Conservation (phyloP, 2,329 filamentous ascomycete species). For the Cercospora janseana region DNA sequence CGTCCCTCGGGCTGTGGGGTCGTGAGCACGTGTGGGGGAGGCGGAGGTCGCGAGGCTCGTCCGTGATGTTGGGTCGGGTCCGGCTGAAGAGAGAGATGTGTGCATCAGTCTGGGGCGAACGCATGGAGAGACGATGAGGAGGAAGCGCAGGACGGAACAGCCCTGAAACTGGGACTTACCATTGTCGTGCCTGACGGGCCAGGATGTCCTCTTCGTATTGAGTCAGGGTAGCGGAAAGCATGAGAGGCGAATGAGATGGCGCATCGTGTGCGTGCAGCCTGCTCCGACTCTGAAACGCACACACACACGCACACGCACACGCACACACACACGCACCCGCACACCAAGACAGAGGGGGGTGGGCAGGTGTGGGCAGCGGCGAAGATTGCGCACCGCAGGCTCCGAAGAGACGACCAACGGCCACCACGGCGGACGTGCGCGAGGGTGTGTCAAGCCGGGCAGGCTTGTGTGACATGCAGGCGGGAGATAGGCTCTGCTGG, state of each 20-base stretch:
- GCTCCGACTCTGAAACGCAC: too few species aligned
- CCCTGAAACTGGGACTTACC: slow-evolving; percentile 28
- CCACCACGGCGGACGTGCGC: slow-evolving; percentile 19
- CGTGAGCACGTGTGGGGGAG: slow-evolving; percentile 30
- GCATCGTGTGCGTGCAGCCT: slow-evolving; percentile 26
- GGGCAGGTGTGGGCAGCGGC: slow-evolving; percentile 23
- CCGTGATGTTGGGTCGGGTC: slow-evolving; percentile 18
- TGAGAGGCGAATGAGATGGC: slow-evolving; percentile 20
- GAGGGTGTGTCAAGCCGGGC: slow-evolving; percentile 26
- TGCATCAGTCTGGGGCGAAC: slow-evolving; percentile 25
- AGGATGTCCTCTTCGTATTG: slow-evolving; percentile 22
- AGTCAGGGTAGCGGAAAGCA: slow-evolving; percentile 26
- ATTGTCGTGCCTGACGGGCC: slow-evolving; percentile 20
- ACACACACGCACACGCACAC: too few species aligned
- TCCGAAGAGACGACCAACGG: slow-evolving; percentile 20
- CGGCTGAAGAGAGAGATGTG: slow-evolving; percentile 25
- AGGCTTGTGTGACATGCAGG: slow-evolving; percentile 26
- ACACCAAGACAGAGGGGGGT: slow-evolving; percentile 19
- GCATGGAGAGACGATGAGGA: slow-evolving; percentile 7
- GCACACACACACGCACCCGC: too few species aligned
- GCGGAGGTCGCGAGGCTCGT: slow-evolving; percentile 23
- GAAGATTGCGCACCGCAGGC: slow-evolving; percentile 23
- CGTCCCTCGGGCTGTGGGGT: slow-evolving; percentile 24
- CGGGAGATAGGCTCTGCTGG: slow-evolving; percentile 27
- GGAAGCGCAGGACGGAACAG: background rate